Conservation (phyloP, 768 basidiomycete genomes). For the Pleurotus salmoneostramineus region DNA sequence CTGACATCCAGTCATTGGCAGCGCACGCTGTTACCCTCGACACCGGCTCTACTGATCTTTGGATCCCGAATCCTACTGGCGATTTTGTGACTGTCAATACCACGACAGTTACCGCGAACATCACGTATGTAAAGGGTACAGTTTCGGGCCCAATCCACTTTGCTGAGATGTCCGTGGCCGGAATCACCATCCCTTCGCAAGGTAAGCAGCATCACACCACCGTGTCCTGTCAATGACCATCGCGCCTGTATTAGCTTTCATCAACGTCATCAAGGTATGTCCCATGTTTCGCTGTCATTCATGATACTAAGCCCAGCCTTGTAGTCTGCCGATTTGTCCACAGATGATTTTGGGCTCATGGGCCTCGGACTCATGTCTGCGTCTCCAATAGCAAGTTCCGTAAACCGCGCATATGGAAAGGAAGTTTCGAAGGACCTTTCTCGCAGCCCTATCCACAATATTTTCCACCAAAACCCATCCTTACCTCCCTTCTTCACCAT, state of each 20-base stretch:
- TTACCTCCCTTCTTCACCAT: not conserved
- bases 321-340: not conserved
- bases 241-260: not conserved
- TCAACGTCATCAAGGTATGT: not conserved
- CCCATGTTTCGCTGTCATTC: no score
- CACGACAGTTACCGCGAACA: not conserved
- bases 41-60: not conserved
- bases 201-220: not conserved
- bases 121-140: not conserved
- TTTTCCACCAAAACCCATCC: not conserved
- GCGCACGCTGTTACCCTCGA: not conserved
- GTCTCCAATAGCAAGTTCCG: not conserved
- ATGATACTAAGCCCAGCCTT: no score
- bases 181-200: not conserved
- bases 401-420: not conserved
- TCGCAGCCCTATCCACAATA: not conserved
- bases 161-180: not conserved
- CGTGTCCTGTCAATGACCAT: not conserved
- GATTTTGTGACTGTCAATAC: not conserved
- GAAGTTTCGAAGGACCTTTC: not conserved
- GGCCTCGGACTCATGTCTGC: not conserved
- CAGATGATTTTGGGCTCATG: not conserved
- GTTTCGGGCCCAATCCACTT: not conserved
- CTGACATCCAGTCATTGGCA: no score
- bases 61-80: not conserved